A percentile compares a stretch with the other conserved stretches of the same genome.
These are phyloP conservation scores for Globisporangium spinosum DNA, from an alignment of 352 stramenopile genomes.

Conservation along the genomic window DNA sequence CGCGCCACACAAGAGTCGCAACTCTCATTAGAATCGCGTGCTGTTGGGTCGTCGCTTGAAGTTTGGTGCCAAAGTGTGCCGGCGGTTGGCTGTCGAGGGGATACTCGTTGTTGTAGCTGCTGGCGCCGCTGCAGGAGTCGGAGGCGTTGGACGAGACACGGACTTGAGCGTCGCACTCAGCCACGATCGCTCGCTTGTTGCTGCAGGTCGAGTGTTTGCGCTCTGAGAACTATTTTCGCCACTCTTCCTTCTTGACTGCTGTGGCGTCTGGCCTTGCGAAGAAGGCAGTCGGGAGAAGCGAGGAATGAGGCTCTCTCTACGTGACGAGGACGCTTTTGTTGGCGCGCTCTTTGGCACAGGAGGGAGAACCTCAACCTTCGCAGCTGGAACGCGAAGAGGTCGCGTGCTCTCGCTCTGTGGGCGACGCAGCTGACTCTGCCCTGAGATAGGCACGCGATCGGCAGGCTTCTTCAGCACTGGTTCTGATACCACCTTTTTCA, in stretches of 20 bases:
- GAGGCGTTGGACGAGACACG: conserved; percentile 8
- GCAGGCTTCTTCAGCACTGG: conserved; percentile 3
- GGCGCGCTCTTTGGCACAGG: conserved; percentile 10
- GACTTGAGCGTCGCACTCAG: conserved; percentile 11
- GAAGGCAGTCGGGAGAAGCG: conserved; percentile 2
- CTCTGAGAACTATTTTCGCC: conserved; percentile 8
- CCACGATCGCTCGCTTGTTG: conserved; percentile 7
- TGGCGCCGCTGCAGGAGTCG: background rate
- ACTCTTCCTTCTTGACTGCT: conserved; percentile 3
- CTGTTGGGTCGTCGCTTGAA: conserved; percentile 13
- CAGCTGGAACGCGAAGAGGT: conserved; percentile 4
- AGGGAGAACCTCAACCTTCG: background rate
- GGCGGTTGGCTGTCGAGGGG: conserved; percentile 7
- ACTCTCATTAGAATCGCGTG: conserved; percentile 11
- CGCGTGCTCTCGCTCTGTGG: conserved; percentile 2
- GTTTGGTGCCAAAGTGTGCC: conserved; percentile 2
- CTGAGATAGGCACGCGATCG: background rate
- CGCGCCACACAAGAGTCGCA: background rate
- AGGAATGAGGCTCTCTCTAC: conserved; percentile 19
- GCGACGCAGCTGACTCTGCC: conserved; percentile 3
- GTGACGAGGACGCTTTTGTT: conserved; percentile 1
- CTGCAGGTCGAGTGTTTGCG: background rate
- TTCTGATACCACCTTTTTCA: background rate
- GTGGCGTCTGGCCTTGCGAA: background rate
- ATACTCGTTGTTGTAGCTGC: background rate